These are phyloP conservation scores for Eutrema salsugineum DNA, from an alignment of 441 rosid genomes.

Conservation along the genomic window DNA sequence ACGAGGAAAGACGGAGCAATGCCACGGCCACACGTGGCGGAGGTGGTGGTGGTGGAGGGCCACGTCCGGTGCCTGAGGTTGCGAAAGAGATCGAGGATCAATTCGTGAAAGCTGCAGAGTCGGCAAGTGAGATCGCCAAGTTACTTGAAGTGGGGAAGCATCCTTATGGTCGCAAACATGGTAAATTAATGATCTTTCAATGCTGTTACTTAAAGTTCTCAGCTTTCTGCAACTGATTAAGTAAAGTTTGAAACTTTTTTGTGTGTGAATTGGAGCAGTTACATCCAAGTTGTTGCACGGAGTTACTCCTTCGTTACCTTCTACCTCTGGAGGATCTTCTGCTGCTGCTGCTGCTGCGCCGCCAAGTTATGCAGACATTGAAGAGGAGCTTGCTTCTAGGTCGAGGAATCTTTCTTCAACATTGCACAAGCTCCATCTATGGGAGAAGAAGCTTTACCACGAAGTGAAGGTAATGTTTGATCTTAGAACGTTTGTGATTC, in stretches of 20 bases:
- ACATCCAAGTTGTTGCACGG: conserved; percentile 65
- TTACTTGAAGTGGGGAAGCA: conserved; percentile 87
- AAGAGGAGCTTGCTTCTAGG: conserved; percentile 69
- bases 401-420: conserved; percentile 84
- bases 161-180: conserved; percentile 73
- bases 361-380: conserved; percentile 45
- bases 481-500: neutral
- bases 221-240: conserved; percentile 3
- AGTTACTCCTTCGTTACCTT: conserved; percentile 51
- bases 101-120: conserved; percentile 78
- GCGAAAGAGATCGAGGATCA: conserved; percentile 65
- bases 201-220: neutral
- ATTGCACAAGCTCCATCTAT: conserved; percentile 74
- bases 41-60: conserved; percentile 27
- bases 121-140: conserved; percentile 72
- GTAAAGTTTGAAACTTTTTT: neutral
- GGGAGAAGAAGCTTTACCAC: conserved; percentile 93
- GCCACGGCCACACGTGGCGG: conserved; percentile 31
- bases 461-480: conserved; percentile 77
- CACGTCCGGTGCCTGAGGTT: conserved; percentile 51
- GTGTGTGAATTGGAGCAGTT: conserved; percentile 36
- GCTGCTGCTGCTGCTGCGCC: conserved; percentile 17
- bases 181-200: conserved; percentile 26
- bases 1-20: conserved; percentile 40
- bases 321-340: conserved; percentile 43